Conservation (phyloP, 2,329 filamentous ascomycete genomes). For the Claviceps sp. region DNA sequence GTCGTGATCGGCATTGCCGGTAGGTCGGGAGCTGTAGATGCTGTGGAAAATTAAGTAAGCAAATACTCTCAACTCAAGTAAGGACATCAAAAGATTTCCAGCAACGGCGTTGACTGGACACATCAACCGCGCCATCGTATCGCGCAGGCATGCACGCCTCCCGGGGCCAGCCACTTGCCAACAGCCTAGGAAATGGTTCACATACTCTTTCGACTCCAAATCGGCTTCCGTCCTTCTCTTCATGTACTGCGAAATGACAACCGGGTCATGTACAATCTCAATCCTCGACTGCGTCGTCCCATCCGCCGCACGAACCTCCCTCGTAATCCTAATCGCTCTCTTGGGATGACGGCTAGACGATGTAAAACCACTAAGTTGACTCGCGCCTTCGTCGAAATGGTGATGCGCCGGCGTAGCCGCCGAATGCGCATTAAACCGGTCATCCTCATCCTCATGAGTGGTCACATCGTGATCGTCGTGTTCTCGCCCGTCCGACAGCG, state of each 20-base stretch:
- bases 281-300: constrained; percentile 47
- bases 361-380: constrained; percentile 59
- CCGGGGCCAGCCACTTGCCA: constrained; percentile 6
- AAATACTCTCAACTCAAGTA: constrained; percentile 19
- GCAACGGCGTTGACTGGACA: constrained; percentile 14
- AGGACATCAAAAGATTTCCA: constrained; percentile 18
- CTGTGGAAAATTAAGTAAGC: constrained; percentile 30
- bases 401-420: constrained; percentile 50
- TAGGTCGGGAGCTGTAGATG: constrained; percentile 35
- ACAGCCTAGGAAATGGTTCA: constrained; percentile 12
- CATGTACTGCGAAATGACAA: constrained; percentile 80
- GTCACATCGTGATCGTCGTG: constrained; percentile 49
- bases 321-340: constrained; percentile 60
- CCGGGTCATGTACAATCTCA: constrained; percentile 62
- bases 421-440: constrained; percentile 58
- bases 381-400: constrained; percentile 59
- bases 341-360: constrained; percentile 51
- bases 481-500: constrained; percentile 58
- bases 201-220: constrained; percentile 60
- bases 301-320: constrained; percentile 36
- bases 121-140: constrained; percentile 4
- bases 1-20: constrained; percentile 37
- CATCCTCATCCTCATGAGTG: constrained; percentile 46
- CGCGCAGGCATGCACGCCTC: constrained; percentile 9
- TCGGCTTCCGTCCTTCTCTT: constrained; percentile 61